These are phyloP conservation scores for Lachancea mirantina DNA, from an alignment of 805 yeast genomes.

Conservation along the genomic window DNA sequence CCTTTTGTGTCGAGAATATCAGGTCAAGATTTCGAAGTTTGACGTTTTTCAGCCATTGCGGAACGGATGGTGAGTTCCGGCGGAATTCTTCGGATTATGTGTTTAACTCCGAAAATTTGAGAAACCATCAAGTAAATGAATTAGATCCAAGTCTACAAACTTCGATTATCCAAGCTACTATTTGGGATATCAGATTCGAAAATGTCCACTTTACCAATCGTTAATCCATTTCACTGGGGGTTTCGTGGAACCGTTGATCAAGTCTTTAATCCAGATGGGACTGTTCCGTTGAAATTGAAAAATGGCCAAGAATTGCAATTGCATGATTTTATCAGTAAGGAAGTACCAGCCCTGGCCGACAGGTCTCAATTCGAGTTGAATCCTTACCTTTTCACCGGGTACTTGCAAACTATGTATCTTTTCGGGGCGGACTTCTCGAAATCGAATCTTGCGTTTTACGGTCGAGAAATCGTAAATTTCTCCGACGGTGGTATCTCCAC, in stretches of 20 bases:
- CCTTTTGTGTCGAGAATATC: too few species aligned
- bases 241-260: conserved; percentile 30
- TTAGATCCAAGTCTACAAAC: too few species aligned
- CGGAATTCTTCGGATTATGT: too few species aligned
- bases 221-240: conserved; percentile 31
- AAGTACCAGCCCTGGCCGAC: conserved; percentile 41
- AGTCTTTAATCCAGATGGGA: conserved; percentile 18
- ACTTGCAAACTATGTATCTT: conserved; percentile 70
- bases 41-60: too few species aligned
- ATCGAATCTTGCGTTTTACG: conserved; percentile 57
- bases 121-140: too few species aligned
- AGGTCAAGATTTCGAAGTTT: too few species aligned
- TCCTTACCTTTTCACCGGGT: conserved; percentile 64
- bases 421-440: conserved; percentile 46
- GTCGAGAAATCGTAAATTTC: conserved; percentile 54
- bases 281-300: conserved; percentile 18
- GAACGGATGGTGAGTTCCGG: too few species aligned
- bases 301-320: conserved; percentile 12
- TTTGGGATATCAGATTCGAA: too few species aligned
- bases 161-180: too few species aligned
- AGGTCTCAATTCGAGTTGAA: conserved; percentile 48
- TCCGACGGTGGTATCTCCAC: conserved; percentile 68
- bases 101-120: too few species aligned
- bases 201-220: too few species aligned
- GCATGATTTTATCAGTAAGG: conserved; percentile 20